Base-by-base conservation (phyloP, 2,329 filamentous ascomycete species). In the Salinomyces thailandicus region DNA sequence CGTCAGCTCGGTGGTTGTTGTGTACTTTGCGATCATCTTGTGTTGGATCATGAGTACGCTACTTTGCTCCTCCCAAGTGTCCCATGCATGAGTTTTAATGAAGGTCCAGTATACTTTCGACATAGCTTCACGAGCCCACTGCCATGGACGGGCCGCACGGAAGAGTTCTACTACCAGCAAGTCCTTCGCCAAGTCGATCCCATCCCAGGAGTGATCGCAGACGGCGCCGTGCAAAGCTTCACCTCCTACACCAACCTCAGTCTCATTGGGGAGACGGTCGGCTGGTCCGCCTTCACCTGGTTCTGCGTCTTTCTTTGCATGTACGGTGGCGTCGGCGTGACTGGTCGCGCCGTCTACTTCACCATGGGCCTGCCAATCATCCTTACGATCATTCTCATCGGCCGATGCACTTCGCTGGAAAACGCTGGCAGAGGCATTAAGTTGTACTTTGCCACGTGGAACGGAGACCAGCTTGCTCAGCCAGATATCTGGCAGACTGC, bases 351-450 rank as follows among this genome's bases (percentile, higher is more conserved):
- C 7, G 72, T 75, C 4, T 76, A 75, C 56, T 73, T 72, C 53
- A 75, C 72, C n/a, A 75, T 76, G 71, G 71, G 71, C 1, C 51
- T 76, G 4, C 72, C 73, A 0, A 73, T 76, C 33, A 58, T 72
- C 39, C 69, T 71, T 11, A 74, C 69, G 2, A 63, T 76, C 42
- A 66, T 75, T 37, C 61, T 76, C 17, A 64, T 76, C 31, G 72
- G 70, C 13, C 66, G 72, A 2, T 62, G 68, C 0, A 52, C 68
- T 1, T 74, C 72, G 0, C 67, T 75, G 0, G 62, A 67, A 0
- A 74, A 75, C 46, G 73, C 73, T 0, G 49, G 61, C 1, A 64
- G 64, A 17, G 73, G 72, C 5, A 59, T 75, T 20, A 66, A 61
- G 38, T 60, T 75, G 0, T 47, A 64, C n/a, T 68, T 61, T 60